These are phyloP conservation scores for Dryadomyces quercus-mongolicae DNA, from an alignment of 2,329 filamentous ascomycete genomes.

Conservation along the genomic window DNA sequence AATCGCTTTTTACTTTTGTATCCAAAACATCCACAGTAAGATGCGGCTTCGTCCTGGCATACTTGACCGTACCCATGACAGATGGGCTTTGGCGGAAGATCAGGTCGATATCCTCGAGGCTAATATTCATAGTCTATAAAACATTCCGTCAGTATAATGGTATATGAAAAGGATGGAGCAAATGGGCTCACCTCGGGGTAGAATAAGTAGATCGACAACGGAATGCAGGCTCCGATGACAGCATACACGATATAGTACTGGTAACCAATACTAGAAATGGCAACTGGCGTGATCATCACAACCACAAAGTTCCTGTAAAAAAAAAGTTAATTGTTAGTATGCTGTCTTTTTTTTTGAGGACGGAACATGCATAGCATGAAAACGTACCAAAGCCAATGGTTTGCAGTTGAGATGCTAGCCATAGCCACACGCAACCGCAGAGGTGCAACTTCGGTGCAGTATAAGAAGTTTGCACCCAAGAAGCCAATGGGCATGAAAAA, in stretches of 20 bases:
- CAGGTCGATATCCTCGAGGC: conserved; percentile 58
- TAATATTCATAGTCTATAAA: conserved; percentile 17
- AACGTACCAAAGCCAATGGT: conserved; percentile 41
- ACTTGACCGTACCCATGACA: background rate
- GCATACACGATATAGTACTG: conserved; percentile 34
- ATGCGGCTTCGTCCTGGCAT: conserved; percentile 3
- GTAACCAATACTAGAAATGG: conserved; percentile 37
- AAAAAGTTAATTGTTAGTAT: too few species aligned
- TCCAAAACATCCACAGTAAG: background rate
- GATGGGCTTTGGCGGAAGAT: conserved; percentile 25
- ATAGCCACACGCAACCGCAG: conserved; percentile 6
- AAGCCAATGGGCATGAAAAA: conserved; percentile 33
- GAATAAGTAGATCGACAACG: conserved; percentile 27
- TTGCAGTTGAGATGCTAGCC: conserved; percentile 22
- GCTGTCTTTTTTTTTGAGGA: too few species aligned
- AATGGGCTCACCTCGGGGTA: conserved; percentile 36
- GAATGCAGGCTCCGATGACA: conserved; percentile 17
- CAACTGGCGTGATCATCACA: conserved; percentile 30
- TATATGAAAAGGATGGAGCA: background rate
- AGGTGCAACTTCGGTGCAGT: conserved; percentile 8
- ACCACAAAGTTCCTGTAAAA: conserved; percentile 28
- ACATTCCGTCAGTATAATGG: background rate
- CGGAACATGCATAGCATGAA: too few species aligned
- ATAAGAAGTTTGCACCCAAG: conserved; percentile 26
- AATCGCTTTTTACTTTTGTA: too few species aligned